Conservation (phyloP, 2,329 filamentous ascomycete genomes). For the Colletotrichum neosansevieriae region DNA sequence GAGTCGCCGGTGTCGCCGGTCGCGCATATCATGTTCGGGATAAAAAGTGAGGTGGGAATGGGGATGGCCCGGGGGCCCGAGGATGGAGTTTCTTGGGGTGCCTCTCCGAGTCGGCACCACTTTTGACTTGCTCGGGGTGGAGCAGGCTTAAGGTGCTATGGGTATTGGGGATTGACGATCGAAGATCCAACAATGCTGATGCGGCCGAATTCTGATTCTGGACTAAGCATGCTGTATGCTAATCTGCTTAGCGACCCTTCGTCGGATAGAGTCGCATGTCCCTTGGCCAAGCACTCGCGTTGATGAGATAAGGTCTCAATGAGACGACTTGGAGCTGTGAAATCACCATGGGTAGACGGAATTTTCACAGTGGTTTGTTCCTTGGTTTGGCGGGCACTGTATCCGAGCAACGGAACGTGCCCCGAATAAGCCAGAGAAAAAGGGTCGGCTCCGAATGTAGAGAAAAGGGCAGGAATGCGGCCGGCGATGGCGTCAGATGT, state of each 20-base stretch:
- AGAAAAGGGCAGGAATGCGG: slow-evolving; percentile 1
- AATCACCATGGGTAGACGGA: neutral
- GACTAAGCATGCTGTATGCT: slow-evolving; percentile 19
- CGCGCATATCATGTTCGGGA: slow-evolving; percentile 17
- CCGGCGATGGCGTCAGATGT: slow-evolving; percentile 1
- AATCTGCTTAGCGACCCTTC: slow-evolving; percentile 22
- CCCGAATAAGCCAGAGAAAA: neutral
- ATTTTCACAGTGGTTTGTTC: slow-evolving; percentile 9
- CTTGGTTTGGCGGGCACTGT: slow-evolving; percentile 7
- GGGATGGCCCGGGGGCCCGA: slow-evolving; percentile 4
- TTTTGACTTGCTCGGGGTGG: slow-evolving; percentile 36
- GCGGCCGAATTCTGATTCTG: slow-evolving; percentile 31
- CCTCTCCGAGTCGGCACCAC: slow-evolving; percentile 25
- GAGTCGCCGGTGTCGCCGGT: slow-evolving; percentile 1
- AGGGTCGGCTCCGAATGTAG: neutral
- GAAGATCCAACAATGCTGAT: slow-evolving; percentile 36
- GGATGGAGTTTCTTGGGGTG: slow-evolving; percentile 20
- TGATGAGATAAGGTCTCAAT: neutral
- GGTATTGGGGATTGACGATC: slow-evolving; percentile 33
- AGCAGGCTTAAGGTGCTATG: slow-evolving; percentile 22
- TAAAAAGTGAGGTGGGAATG: slow-evolving; percentile 24
- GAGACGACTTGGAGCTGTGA: neutral
- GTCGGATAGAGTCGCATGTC: neutral
- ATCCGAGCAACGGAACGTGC: slow-evolving; percentile 18
- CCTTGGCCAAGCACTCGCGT: slow-evolving; percentile 3